These are phyloP conservation scores for Medicago lupulina DNA, from an alignment of 306 rosid genomes.

Conservation along the genomic window DNA sequence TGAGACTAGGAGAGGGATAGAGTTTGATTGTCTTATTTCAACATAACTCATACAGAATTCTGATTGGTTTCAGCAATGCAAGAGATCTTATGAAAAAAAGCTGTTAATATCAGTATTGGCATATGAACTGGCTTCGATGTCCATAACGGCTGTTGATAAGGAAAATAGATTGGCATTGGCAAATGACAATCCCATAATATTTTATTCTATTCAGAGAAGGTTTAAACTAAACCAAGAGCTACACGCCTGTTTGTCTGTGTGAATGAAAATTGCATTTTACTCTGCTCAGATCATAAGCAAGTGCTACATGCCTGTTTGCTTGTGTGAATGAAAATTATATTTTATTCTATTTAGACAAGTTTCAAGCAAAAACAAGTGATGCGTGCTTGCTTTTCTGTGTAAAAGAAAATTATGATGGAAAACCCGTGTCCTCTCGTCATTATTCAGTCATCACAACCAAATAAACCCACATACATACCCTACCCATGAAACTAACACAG, in stretches of 20 bases:
- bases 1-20: too few relatives aligned
- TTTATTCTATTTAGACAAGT: neutral
- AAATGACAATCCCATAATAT: conserved; percentile 17
- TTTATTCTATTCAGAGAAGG: conserved; percentile 18
- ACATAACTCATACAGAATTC: conserved; percentile 9
- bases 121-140: conserved; percentile 21
- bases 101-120: conserved; percentile 7
- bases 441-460: conserved; percentile 26
- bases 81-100: conserved; percentile 5
- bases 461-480: conserved; percentile 35
- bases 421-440: conserved; percentile 13
- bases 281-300: too few relatives aligned
- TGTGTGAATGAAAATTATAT: conserved; percentile 27
- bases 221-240: conserved; percentile 32
- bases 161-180: conserved; percentile 10
- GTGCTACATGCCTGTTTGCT: conserved; percentile 26
- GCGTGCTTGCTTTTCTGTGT: neutral
- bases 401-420: conserved; percentile 4
- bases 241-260: conserved; percentile 19
- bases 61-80: conserved; percentile 14
- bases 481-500: neutral
- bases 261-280: conserved; percentile 18
- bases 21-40: conserved; percentile 1
- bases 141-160: conserved; percentile 10
- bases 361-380: neutral